Conservation (phyloP, 2,329 filamentous ascomycete genomes). For the Capronia coronata region DNA sequence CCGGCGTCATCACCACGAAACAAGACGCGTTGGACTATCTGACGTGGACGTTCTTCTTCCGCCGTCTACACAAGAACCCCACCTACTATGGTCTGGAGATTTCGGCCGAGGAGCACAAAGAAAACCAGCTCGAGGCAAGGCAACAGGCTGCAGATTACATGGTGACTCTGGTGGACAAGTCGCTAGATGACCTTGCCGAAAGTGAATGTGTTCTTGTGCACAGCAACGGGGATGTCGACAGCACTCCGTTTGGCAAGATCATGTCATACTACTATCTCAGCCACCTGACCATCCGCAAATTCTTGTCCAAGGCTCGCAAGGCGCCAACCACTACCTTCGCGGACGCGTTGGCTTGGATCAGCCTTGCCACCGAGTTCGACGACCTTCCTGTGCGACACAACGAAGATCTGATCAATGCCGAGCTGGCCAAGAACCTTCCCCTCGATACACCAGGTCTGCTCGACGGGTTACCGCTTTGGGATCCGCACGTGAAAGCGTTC, state of each 20-base stretch:
- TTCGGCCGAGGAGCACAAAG: slow-evolving; percentile 71
- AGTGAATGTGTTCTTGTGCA: slow-evolving; percentile 79
- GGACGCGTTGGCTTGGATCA: slow-evolving; percentile 88
- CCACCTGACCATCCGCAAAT: slow-evolving; percentile 84
- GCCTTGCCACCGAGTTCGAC: slow-evolving; percentile 87
- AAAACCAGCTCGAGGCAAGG: slow-evolving; percentile 74
- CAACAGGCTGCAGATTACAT: slow-evolving; percentile 88
- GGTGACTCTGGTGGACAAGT: slow-evolving; percentile 83
- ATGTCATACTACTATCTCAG: slow-evolving; percentile 99
- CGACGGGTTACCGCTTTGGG: slow-evolving; percentile 80
- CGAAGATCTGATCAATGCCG: slow-evolving; percentile 92
- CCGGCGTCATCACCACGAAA: slow-evolving; percentile 85
- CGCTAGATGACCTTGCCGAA: slow-evolving; percentile 70
- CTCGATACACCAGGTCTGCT: slow-evolving; percentile 34
- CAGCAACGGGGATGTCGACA: slow-evolving; percentile 80
- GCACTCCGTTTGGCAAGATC: slow-evolving; percentile 90
- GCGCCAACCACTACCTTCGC: slow-evolving; percentile 60
- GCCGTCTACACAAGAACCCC: slow-evolving; percentile 92
- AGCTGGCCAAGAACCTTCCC: slow-evolving; percentile 75
- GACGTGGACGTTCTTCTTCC: slow-evolving; percentile 99
- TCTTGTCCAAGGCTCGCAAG: slow-evolving; percentile 68
- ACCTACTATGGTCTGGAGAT: slow-evolving; percentile 97
- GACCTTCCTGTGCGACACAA: slow-evolving; percentile 97
- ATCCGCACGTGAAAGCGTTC: slow-evolving; percentile 95
- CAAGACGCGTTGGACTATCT: slow-evolving; percentile 96